Evolutionary conservation across 2,329 filamentous ascomycete species (phyloP), one percentile per base, ranked within the genome.

Genomic region (Talaromyces sp.): DNA sequence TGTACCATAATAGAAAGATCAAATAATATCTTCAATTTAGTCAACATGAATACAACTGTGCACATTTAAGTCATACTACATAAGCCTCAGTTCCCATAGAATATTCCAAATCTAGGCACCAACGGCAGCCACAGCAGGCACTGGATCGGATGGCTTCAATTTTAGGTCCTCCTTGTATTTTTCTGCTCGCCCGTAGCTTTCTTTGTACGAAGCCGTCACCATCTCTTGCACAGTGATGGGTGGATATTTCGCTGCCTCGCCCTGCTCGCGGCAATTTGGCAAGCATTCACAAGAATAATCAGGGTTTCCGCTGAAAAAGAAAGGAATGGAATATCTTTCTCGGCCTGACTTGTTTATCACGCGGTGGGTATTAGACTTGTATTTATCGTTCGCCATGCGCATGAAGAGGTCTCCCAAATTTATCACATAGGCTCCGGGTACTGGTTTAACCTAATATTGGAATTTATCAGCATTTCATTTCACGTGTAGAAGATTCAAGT

Each of bases 221-320:
- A 72, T 70, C 29, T 75, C 67, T 55, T 75, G 67, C 4, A 77
- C 76, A 7, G 75, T 76, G 32, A 77, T 74, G 0, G 74, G 72
- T 3, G 60, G 55, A 52, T 77, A 78, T 54, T 76, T 78, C 1
- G 68, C 62, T 42, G 55, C 46, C 47, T 76, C 71, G 4, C 65
- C 72, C 24, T 65, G 60, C 22, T 65, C 62, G 13, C 65, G 65
- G 54, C 75, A 78, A 44, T 75, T 75, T 1, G 75, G 75, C 49
- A 78, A 55, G 52, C 75, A 77, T 51, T 72, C 61, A 42, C 77
- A 73, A 7, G 74, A 52, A 51, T 73, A 77, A 47, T 77, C 74
- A 1, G 74, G 74, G 41, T 78, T 77, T 1, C 75, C 73, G n/a
- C 65, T 70, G 52, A 73, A 77, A 57, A 77, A 77, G 49, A 77